Evolutionary conservation across 495 filamentous ascomycete species (phyloP).

Genomic region (Podospora bellae-mahoneyi): DNA sequence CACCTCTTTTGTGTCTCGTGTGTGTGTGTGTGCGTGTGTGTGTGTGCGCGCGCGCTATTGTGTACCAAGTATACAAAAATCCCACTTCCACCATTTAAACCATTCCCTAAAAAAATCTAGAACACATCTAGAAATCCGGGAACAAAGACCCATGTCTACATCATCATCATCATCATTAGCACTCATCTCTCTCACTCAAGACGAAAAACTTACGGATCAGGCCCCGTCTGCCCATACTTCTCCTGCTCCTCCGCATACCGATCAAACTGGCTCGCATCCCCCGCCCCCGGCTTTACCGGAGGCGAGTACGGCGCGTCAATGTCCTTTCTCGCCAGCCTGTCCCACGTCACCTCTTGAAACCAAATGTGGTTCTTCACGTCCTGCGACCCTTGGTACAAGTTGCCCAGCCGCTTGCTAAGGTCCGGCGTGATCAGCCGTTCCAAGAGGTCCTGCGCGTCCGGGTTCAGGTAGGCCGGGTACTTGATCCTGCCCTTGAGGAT

Average conservation of each 20-base stretch:
- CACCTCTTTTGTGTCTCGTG: too few relatives aligned
- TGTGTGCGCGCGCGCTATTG: background rate
- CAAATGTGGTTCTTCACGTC: constrained; percentile 95
- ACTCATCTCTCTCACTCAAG: background rate
- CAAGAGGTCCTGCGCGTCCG: constrained; percentile 88
- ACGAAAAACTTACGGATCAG: constrained; percentile 70
- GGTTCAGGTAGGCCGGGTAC: constrained; percentile 92
- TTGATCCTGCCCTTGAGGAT: constrained; percentile 91
- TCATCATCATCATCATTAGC: constrained; percentile 17
- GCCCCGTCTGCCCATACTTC: constrained; percentile 71
- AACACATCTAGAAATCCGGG: constrained; percentile 19
- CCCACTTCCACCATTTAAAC: background rate
- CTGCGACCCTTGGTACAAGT: constrained; percentile 83
- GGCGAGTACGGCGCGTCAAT: constrained; percentile 98
- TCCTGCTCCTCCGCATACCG: constrained; percentile 97
- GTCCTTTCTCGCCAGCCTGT: constrained; percentile 85
- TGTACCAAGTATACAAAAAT: background rate
- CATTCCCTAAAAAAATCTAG: constrained; percentile 9
- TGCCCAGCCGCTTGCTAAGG: constrained; percentile 90
- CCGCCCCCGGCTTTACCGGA: constrained; percentile 87
- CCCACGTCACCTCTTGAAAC: constrained; percentile 98
- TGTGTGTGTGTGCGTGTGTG: background rate
- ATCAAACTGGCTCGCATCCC: constrained; percentile 96
- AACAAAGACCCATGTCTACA: constrained; percentile 22
- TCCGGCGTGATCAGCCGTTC: constrained; percentile 91